Evolutionary conservation across 768 basidiomycete genomes (phyloP), one percentile per base, ranked within the genome.

Genomic region (Suillus fuscotomentosus): DNA sequence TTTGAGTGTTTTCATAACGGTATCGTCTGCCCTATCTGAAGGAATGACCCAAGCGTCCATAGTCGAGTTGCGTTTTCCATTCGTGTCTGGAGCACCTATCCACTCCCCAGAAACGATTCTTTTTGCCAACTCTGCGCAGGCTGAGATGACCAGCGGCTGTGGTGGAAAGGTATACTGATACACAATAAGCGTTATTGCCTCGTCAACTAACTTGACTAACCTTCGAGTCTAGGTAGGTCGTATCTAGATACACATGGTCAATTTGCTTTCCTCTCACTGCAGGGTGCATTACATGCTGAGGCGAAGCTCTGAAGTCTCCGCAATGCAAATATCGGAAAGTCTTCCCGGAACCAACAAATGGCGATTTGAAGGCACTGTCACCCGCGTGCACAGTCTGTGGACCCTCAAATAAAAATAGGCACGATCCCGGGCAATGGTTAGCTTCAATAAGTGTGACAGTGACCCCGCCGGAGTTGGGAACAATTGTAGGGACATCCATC

Each of bases 401-500:
- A 7, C 97, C 97, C 77, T 98, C 94, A 70, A 95, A 99, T 41
- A 97, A 82, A 77, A 98, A 99, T 31, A 99, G 80, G 64, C 89
- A 94, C 2, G 95, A 97, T 5, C 97, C 97, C 6, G 97, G 97
- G 83, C 97, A 98, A 72, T 99, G 97, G 74, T 99, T 99, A 11
- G 97, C 97, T 71, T 97, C 94, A n/a, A 99, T 94, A 47, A 96
- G 85, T 2, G 95, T 98, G 5, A 98, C 96, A 43, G 78, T 81
- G 42, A 98, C 93, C 2, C 95, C 95, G 34, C 87, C 86, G 0
- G 94, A 94, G 68, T 92, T 78, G 1, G 97, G 94, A 62, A 97
- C 82, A 41, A 86, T 73, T 0, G 86, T 89, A 0, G 94, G 84
- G 0, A 79, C 79, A 74, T 97, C 86, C 84, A 95, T 86, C 1